A percentile compares a stretch with the other conserved stretches of the same genome.
Evolutionary conservation across 2,329 filamentous ascomycete genomes (phyloP).

Genomic region (Neofusicoccum cordaticola): DNA sequence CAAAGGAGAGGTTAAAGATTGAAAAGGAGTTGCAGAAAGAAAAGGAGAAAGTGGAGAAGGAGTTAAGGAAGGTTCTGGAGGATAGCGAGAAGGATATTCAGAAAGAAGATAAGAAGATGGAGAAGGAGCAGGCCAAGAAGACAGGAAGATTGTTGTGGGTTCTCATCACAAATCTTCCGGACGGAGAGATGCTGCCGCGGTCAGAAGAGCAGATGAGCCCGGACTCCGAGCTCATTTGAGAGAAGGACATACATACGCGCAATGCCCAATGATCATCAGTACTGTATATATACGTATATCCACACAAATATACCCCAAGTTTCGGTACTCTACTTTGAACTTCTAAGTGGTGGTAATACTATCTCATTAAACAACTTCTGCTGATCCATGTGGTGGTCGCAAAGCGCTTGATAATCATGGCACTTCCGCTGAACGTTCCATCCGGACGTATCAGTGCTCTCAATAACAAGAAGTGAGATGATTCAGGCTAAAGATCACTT

Average conservation of each 20-base stretch:
- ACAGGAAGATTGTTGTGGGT: background rate
- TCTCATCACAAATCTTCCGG: background rate
- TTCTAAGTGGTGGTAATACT: too few relatives aligned
- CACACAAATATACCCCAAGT: too few relatives aligned
- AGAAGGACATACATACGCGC: background rate
- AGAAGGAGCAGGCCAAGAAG: background rate
- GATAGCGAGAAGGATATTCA: background rate
- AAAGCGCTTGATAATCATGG: too few relatives aligned
- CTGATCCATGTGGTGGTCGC: too few relatives aligned
- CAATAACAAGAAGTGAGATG: too few relatives aligned
- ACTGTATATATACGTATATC: too few relatives aligned
- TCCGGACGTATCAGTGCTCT: too few relatives aligned
- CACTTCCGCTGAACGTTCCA: too few relatives aligned
- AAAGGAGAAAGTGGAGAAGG: background rate
- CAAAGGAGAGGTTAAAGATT: background rate
- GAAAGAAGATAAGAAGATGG: background rate
- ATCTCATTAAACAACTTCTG: too few relatives aligned
- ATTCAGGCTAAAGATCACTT: too few relatives aligned
- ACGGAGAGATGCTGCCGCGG: background rate
- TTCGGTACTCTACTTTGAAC: too few relatives aligned
- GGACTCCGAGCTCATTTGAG: background rate
- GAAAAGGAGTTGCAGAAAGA: background rate
- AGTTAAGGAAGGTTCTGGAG: background rate
- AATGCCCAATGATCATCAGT: too few relatives aligned
- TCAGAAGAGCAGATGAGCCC: background rate